Evolutionary conservation across 257 asterid genomes (phyloP).

Genomic region (Cruciata laevipes): DNA sequence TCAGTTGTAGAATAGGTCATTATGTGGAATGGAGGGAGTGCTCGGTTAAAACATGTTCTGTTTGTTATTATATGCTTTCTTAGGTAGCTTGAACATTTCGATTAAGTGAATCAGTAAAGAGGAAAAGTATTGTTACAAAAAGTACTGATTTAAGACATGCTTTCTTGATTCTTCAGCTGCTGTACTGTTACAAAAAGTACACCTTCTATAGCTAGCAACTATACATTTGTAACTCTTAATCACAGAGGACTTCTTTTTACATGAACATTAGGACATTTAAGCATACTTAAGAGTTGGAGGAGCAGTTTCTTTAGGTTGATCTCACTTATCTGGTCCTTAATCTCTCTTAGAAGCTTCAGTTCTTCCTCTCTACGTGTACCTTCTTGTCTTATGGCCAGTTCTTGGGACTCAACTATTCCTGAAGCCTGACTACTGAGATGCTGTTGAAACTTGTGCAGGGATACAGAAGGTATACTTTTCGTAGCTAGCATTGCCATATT

Average conservation of each 20-base stretch:
- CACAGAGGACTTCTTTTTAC: background rate
- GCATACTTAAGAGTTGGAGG: constrained; percentile 9
- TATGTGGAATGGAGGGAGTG: no score
- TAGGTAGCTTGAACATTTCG: no score
- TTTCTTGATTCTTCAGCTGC: background rate
- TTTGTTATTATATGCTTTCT: no score
- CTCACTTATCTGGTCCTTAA: constrained; percentile 48
- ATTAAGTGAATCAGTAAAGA: background rate
- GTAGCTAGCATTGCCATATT: constrained; percentile 32
- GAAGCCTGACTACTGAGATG: constrained; percentile 21
- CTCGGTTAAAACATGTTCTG: no score
- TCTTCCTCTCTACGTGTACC: constrained; percentile 37
- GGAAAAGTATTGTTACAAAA: background rate
- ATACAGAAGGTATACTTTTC: constrained; percentile 24
- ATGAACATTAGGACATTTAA: background rate
- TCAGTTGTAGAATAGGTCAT: no score
- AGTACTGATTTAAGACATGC: background rate
- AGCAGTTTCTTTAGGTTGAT: constrained; percentile 28
- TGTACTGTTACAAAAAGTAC: background rate
- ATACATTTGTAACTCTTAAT: background rate
- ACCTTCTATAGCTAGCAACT: background rate
- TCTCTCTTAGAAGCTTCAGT: constrained; percentile 55
- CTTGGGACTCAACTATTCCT: constrained; percentile 37
- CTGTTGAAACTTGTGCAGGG: constrained; percentile 23
- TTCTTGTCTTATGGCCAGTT: constrained; percentile 18